Evolutionary conservation across 2,329 filamentous ascomycete species (phyloP).

Genomic region (Fusarium incarnatum): DNA sequence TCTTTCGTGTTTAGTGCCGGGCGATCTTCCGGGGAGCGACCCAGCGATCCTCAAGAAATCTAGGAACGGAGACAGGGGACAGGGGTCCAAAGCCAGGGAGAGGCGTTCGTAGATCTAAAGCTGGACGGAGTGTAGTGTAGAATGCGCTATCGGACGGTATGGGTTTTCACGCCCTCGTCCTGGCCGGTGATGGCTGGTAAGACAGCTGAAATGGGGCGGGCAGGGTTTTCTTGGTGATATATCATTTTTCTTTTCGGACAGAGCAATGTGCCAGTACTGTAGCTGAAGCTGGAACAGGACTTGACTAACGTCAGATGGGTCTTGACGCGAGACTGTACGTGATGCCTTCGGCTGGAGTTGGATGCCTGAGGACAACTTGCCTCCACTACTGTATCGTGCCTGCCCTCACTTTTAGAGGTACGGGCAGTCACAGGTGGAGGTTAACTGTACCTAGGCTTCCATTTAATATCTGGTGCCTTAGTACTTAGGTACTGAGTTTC

Average conservation of each 20-base stretch:
- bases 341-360: not conserved
- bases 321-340: not conserved
- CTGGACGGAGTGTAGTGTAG: conserved; percentile 1
- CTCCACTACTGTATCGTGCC: not conserved
- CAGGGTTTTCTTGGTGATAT: conserved; percentile 16
- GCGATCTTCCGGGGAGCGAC: conserved; percentile 38
- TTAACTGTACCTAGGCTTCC: not conserved
- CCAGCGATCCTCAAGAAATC: conserved; percentile 35
- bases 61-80: conserved; percentile 27
- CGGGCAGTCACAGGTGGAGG: not conserved
- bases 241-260: conserved; percentile 18
- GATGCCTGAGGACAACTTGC: not conserved
- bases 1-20: conserved; percentile 18
- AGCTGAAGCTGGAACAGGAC: not conserved
- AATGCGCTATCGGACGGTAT: not conserved
- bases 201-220: conserved; percentile 33
- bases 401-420: not conserved
- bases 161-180: conserved; percentile 10
- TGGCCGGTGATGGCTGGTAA: conserved; percentile 23
- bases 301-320: not conserved
- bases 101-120: conserved; percentile 21
- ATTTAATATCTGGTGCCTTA: not conserved
- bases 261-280: not conserved
- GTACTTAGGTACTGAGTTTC: not conserved
- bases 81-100: conserved; percentile 11